Conservation (phyloP, 73 alveolate genomes). For the Symbiodinium pilosum region DNA sequence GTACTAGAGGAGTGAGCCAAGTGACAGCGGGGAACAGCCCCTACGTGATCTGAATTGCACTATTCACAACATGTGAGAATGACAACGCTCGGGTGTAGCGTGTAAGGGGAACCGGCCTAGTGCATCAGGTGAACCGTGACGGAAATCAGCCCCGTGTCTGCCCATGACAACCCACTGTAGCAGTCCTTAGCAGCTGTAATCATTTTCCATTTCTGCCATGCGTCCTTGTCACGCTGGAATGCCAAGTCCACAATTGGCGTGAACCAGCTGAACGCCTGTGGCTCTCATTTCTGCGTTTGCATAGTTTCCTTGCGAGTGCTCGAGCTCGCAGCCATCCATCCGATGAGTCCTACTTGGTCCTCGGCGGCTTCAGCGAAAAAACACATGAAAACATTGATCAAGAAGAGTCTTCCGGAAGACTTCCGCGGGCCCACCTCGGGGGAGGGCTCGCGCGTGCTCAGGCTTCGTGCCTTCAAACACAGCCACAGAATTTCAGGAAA, state of each 20-base stretch:
- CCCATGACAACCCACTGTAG: neutral
- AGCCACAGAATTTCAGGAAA: neutral
- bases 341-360: constrained; percentile 58
- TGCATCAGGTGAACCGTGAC: neutral
- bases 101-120: neutral
- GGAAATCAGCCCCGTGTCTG: neutral
- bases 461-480: constrained; percentile 31
- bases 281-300: neutral
- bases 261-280: constrained; percentile 76
- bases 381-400: neutral
- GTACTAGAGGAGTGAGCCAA: too few species aligned
- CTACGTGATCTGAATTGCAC: too few species aligned
- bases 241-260: constrained; percentile 81
- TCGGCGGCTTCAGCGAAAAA: neutral
- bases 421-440: constrained; percentile 12
- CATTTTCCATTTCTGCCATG: too few species aligned
- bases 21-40: too few species aligned
- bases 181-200: neutral
- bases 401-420: neutral
- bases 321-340: constrained; percentile 40
- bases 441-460: constrained; percentile 65
- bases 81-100: neutral
- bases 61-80: too few species aligned
- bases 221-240: constrained; percentile 68
- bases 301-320: neutral